Evolutionary conservation across 176 grass and related monocot genomes (phyloP), one percentile per base, ranked within the genome.

Genomic region (Eragrostis nindensis): DNA sequence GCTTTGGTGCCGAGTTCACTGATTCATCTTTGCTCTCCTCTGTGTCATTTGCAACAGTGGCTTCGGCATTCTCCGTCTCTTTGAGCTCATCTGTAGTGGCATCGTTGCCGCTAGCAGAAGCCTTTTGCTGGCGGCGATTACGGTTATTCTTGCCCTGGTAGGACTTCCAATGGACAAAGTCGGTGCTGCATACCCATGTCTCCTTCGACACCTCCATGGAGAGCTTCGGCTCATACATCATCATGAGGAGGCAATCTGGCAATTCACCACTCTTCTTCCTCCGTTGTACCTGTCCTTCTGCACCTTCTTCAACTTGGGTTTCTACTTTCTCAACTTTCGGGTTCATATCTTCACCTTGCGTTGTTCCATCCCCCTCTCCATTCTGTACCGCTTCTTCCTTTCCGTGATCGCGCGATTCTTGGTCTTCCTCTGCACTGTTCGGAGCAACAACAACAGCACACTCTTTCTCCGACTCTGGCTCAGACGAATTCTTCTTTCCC

Each of bases 151-250:
- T 77, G 52, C 86, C 82, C 69, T 92, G 73, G 68, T 91, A 77
- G 17, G 80, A 82, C 36, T 86, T 94, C 96, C 96, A 87, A 21
- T 87, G 92, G 56, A 93, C 85, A 3, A 98, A 98, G 53, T 98
- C 92, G 0, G 87, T 98, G 86, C 92, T 94, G 68, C 92, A 91
- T 15, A 98, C 96, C 96, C 96, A 98, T 19, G 96, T 98, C 72
- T 98, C 96, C 82, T 84, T 95, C 13, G 92, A 98, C 25, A 98
- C 96, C 82, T 98, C 96, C 96, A 98, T 98, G 54, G 96, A 98
- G 64, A 98, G 73, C 86, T 98, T 98, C 7, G 96, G 96, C 75
- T 98, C 96, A 7, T 93, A 98, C 96, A 98, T 93, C 96, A 98
- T 98, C 76, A 98, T 70, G 0, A 95, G 90, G 68, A 98, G 92